These are phyloP conservation scores for Ulmus americana DNA, from an alignment of 331 rosid species.

Conservation along the genomic window DNA sequence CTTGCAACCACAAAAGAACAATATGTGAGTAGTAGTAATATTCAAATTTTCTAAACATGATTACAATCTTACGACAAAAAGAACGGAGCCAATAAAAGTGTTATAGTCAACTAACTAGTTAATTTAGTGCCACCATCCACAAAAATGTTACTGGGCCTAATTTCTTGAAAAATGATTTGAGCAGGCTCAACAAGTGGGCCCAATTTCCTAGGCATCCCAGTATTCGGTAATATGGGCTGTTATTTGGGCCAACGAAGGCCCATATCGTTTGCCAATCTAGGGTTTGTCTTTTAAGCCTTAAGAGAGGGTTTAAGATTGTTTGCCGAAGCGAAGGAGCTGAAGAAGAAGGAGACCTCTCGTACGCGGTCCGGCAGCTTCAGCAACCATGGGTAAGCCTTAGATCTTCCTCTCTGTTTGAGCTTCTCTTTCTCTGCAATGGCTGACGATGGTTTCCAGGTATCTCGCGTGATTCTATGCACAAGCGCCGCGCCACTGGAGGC, in stretches of 20 bases:
- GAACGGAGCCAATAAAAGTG: too few species aligned
- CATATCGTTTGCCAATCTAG: not conserved
- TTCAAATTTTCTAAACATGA: too few species aligned
- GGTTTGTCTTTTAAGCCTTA: not conserved
- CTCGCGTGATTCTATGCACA: slow-evolving; percentile 42
- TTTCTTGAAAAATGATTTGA: too few species aligned
- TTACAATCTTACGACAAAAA: too few species aligned
- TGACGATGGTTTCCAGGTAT: slow-evolving; percentile 19
- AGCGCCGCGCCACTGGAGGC: slow-evolving; percentile 35
- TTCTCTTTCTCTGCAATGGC: not conserved
- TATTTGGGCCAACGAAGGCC: not conserved
- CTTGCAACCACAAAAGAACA: too few species aligned
- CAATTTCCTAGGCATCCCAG: too few species aligned
- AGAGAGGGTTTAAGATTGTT: not conserved
- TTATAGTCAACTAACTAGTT: too few species aligned
- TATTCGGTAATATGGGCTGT: not conserved
- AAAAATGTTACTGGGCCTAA: not conserved
- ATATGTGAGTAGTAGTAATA: too few species aligned
- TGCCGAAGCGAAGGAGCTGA: not conserved
- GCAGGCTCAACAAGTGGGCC: too few species aligned
- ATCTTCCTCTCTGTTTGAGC: not conserved
- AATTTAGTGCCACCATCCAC: not conserved
- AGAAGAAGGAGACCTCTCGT: not conserved
- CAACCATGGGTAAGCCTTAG: slow-evolving; percentile 17
- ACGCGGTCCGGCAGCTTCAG: not conserved